phyloP scores from a whole-genome alignment of 2,329 filamentous ascomycete genomes.

The Seiridium cupressi region DNA sequence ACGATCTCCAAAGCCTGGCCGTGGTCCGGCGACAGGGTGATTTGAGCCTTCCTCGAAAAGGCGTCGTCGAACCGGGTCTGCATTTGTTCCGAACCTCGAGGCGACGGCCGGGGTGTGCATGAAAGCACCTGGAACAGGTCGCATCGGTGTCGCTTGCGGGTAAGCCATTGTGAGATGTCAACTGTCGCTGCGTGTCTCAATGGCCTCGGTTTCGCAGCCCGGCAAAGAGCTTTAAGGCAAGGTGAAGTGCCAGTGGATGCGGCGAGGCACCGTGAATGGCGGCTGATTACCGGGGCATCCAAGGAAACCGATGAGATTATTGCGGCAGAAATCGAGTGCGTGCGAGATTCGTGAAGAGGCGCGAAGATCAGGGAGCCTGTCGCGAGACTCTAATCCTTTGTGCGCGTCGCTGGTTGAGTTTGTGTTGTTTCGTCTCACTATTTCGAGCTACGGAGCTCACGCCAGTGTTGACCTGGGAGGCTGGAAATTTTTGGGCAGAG shows the following conservation, averaged over 20 bases:
- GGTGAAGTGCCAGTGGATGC: conserved; percentile 16
- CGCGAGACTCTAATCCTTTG: background rate
- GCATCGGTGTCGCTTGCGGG: conserved; percentile 62
- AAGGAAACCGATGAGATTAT: conserved; percentile 18
- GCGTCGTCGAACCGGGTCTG: conserved; percentile 49
- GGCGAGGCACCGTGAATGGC: conserved; percentile 17
- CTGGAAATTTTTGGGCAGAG: conserved; percentile 25
- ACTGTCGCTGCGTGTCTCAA: conserved; percentile 8
- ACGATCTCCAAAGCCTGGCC: conserved; percentile 7
- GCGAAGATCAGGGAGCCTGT: background rate
- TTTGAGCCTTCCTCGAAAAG: conserved; percentile 39
- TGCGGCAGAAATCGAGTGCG: background rate
- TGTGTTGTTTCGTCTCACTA: conserved; percentile 1
- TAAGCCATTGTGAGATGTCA: conserved; percentile 47
- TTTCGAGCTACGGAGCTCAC: background rate
- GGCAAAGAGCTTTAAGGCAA: background rate
- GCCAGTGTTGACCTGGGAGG: conserved; percentile 10
- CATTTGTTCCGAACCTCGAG: conserved; percentile 42
- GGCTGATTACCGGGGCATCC: conserved; percentile 27
- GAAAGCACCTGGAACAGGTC: conserved; percentile 73
- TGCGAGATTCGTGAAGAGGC: background rate
- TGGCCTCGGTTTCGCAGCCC: conserved; percentile 13
- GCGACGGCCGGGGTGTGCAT: conserved; percentile 69
- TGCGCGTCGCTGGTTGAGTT: background rate
- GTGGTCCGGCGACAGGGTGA: conserved; percentile 14